Conservation (phyloP, 306 rosid genomes). For the peach (Prunus persica) region Prunus_persica_NCBIv2 NC_034011.1:19599001-19599500, state of each 20-base stretch:
- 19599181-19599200: slow-evolving; percentile 87
- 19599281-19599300: slow-evolving; percentile 96
- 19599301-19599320: slow-evolving; percentile 89
- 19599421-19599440: slow-evolving; percentile 13
- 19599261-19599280: slow-evolving; percentile 77
- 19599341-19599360: slow-evolving; percentile 98
- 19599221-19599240: slow-evolving; percentile 62
- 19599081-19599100: background rate
- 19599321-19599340: slow-evolving; percentile 94
- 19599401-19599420: background rate
- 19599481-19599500: background rate
- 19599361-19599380: slow-evolving; percentile 88
- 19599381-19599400: slow-evolving; percentile 1
- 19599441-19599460: background rate
- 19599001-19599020: slow-evolving; percentile 90
- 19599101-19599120: slow-evolving; percentile 40
- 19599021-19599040: slow-evolving; percentile 37
- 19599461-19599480: background rate
- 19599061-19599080: slow-evolving; percentile 13
- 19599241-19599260: slow-evolving; percentile 53
- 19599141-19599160: slow-evolving; percentile 88
- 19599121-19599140: slow-evolving; percentile 64
- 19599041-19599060: slow-evolving; percentile 20
- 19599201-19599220: slow-evolving; percentile 56
- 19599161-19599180: slow-evolving; percentile 96